Base-by-base conservation (phyloP, 805 yeast species). In the Cyberlindnera maclurae region DNA sequence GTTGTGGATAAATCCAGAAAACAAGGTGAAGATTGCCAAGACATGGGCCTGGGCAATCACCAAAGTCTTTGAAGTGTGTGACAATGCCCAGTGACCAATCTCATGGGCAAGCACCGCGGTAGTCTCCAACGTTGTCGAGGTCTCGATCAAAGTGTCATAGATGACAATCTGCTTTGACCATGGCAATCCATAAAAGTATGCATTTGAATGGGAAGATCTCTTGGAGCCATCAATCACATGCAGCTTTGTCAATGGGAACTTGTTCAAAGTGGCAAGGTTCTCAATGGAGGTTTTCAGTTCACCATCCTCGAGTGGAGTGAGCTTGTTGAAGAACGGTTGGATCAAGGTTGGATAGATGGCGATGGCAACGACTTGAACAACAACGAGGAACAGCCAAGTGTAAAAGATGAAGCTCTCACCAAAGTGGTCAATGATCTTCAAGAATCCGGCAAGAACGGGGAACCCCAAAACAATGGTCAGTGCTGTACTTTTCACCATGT, bases 41-140 rank as follows among this genome's bases (percentile, higher is more conserved):
- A 80, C 60, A 50, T 84, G 84, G 5, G 65, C 58, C 61, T 86
- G 89, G 34, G 77, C 68, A 45, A 80, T 71, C 5, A 73, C 54
- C 54, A 93, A 63, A 71, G 82, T 73, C 57, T 79, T 79, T n/a
- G 89, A 68, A 44, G 89, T 82, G 61, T 93, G 99, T 42, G 82
- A 79, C 59, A 83, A 71, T 52, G 82, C 80, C 99, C 99, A 93
- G 61, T 93, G 99, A 37, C 99, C 99, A 50, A 93, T 82, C 67
- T 93, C 99, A 58, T 93, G 99, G n/a, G 95, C 97, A 47, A 90
- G 70, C 1, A 93, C 96, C 37, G 97, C 97, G 37, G 88, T 86
- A 30, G 88, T 85, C 62, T 93, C 95, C 31, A 72, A 74, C 22
- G 76, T 73, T 24, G 88, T 64, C 26, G 88, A 79, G 42, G 85